A percentile compares a stretch with the other conserved stretches of the same genome.
Evolutionary conservation across 176 grass and related monocot species (phyloP).

Genomic region (Bromus sterilis): DNA sequence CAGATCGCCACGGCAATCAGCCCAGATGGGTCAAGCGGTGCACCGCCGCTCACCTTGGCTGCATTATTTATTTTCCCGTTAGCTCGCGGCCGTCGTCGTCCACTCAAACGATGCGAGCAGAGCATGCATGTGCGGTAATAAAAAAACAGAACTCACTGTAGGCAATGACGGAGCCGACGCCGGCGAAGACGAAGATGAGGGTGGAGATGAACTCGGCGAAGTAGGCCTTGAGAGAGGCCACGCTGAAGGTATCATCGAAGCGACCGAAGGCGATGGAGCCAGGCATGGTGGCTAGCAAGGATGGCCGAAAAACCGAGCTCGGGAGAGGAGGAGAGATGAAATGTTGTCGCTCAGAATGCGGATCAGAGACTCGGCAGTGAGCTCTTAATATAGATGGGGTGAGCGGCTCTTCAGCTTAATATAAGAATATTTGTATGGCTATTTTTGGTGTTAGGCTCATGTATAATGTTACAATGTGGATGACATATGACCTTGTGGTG

Average conservation of each 20-base stretch:
- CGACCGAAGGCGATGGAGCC: constrained; percentile 55
- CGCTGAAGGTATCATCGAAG: constrained; percentile 62
- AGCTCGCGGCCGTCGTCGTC: neutral
- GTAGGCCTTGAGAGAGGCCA: constrained; percentile 55
- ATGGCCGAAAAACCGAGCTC: neutral
- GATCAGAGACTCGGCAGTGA: constrained; percentile 1
- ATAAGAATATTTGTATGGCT: neutral
- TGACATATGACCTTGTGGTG: neutral
- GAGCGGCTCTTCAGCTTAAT: neutral
- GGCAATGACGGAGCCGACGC: constrained; percentile 74
- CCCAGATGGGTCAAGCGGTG: constrained; percentile 45
- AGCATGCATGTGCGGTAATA: neutral
- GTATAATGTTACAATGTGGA: neutral
- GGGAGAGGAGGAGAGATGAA: neutral
- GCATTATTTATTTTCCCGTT: neutral
- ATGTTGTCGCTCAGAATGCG: constrained; percentile 8
- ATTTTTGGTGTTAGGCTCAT: neutral
- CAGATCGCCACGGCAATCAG: constrained; percentile 61
- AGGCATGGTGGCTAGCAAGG: constrained; percentile 2
- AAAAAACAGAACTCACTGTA: constrained; percentile 33
- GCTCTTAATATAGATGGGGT: constrained; percentile 18
- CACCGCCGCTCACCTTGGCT: constrained; percentile 49
- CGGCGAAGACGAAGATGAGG: constrained; percentile 69
- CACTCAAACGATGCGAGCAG: neutral
- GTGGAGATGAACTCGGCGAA: constrained; percentile 80